These are phyloP conservation scores for Trametes cubensis DNA, from an alignment of 768 basidiomycete genomes.

Conservation along the genomic window DNA sequence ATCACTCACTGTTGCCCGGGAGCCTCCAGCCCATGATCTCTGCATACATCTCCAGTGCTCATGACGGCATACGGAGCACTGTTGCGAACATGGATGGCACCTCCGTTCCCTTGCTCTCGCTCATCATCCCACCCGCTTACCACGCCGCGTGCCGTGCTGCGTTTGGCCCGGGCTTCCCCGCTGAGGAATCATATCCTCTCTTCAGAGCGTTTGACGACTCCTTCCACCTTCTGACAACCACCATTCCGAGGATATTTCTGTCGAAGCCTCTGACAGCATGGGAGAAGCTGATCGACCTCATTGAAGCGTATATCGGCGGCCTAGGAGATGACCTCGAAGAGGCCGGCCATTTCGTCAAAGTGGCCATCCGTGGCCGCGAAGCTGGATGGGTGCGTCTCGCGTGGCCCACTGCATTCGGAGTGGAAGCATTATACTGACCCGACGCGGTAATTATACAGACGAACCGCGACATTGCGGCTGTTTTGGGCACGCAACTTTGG, in stretches of 20 bases:
- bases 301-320: slow-evolving; percentile 14
- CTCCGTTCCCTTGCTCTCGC: slow-evolving; percentile 10
- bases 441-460: slow-evolving; percentile 15
- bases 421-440: no score
- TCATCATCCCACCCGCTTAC: slow-evolving; percentile 25
- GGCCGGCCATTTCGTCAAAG: background rate
- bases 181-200: slow-evolving; percentile 7
- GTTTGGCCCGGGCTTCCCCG: slow-evolving; percentile 29
- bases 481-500: slow-evolving; percentile 27
- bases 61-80: slow-evolving; percentile 10
- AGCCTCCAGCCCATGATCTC: slow-evolving; percentile 16
- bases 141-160: slow-evolving; percentile 24
- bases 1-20: slow-evolving; percentile 21
- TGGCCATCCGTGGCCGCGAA: slow-evolving; percentile 4
- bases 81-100: slow-evolving; percentile 10
- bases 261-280: slow-evolving; percentile 17
- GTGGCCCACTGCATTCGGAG: no score
- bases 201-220: slow-evolving; percentile 29
- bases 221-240: slow-evolving; percentile 23
- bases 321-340: slow-evolving; percentile 5
- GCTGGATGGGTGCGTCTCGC: slow-evolving; percentile 23
- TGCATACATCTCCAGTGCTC: slow-evolving; percentile 12
- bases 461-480: slow-evolving; percentile 19
- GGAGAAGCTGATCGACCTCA: slow-evolving; percentile 21
- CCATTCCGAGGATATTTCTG: slow-evolving; percentile 25